Conservation (phyloP, 495 filamentous ascomycete genomes). For the Schizothecium vesticola region DNA sequence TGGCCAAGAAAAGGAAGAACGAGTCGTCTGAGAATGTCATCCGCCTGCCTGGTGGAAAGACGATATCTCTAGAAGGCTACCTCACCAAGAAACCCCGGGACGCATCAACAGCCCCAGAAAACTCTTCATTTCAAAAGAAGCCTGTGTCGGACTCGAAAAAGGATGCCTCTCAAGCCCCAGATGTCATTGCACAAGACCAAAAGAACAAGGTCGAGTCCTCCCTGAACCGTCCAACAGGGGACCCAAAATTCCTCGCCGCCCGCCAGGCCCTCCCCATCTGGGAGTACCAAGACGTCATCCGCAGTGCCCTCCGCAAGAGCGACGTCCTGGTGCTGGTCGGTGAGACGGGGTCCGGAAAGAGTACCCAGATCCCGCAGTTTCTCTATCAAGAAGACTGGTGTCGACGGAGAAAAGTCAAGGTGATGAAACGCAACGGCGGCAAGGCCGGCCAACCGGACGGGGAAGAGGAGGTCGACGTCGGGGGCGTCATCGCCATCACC, state of each 20-base stretch:
- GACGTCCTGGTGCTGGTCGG: constrained; percentile 83
- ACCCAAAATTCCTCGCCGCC: constrained; percentile 31
- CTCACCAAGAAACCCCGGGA: constrained; percentile 30
- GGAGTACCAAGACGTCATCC: constrained; percentile 63
- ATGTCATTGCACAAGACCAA: neutral
- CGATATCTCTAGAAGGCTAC: constrained; percentile 38
- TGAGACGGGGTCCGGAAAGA: constrained; percentile 95
- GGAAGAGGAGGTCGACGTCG: constrained; percentile 52
- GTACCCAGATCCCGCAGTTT: constrained; percentile 93
- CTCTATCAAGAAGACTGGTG: constrained; percentile 78
- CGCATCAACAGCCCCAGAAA: constrained; percentile 5
- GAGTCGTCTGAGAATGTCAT: constrained; percentile 20
- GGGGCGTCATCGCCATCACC: constrained; percentile 90
- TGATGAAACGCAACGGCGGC: constrained; percentile 33
- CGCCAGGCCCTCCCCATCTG: constrained; percentile 75
- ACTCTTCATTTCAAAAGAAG: neutral
- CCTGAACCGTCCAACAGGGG: constrained; percentile 13
- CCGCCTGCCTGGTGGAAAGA: constrained; percentile 33
- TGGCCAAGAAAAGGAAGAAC: constrained; percentile 24
- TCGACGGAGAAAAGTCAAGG: constrained; percentile 47
- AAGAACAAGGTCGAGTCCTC: neutral
- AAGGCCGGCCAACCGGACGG: constrained; percentile 3
- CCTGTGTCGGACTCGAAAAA: neutral
- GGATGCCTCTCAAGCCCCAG: neutral
- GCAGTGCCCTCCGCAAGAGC: constrained; percentile 54